Evolutionary conservation across 345 rosid genomes (phyloP), one percentile per base, ranked within the genome.

Genomic region (Physaria fendleri): DNA sequence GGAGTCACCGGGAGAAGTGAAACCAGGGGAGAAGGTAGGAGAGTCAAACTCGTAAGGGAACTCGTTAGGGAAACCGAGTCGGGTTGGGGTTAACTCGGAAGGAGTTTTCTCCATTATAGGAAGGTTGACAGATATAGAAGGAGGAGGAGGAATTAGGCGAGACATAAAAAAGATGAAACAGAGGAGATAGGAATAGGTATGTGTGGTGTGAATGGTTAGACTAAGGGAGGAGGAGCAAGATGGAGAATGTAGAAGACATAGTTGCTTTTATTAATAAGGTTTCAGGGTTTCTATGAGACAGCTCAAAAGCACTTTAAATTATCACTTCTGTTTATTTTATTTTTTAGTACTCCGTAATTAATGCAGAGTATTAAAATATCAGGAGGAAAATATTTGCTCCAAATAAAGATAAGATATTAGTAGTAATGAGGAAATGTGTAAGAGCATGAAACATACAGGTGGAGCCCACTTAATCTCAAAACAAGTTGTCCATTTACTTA

Each of bases 31-130:
- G 53, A 70, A 62, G 35, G 32, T 35, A 0, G 69, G 64, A 7
- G 74, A 79, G 45, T 79, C 86, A 12, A 84, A 71, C 66, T 82
- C 90, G 71, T 71, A 84, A 7, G 92, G 95, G 43, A 88, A 76
- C 73, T 88, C 90, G 11, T 54, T 56, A 0, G 92, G 85, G 53
- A 84, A 78, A 62, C 47, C 65, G 54, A 70, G 65, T 48, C 59
- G 74, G 15, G 59, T 51, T 20, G 77, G 58, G 5, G 59, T 27
- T 59, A 40, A 37, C 59, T 65, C 73, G 9, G 45, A 9, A 3
- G 50, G 22, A 1, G 15, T 0, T 16, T 44, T 63, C 6, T 33
- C 65, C 74, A 70, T 48, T 52, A 2, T 0, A 1, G 71, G 59
- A 5, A 22, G 52, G 15, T 41, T 35, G 12, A 42, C 11, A 5